phyloP scores from a whole-genome alignment of 768 basidiomycete species.

The Pholiota molesta region DNA sequence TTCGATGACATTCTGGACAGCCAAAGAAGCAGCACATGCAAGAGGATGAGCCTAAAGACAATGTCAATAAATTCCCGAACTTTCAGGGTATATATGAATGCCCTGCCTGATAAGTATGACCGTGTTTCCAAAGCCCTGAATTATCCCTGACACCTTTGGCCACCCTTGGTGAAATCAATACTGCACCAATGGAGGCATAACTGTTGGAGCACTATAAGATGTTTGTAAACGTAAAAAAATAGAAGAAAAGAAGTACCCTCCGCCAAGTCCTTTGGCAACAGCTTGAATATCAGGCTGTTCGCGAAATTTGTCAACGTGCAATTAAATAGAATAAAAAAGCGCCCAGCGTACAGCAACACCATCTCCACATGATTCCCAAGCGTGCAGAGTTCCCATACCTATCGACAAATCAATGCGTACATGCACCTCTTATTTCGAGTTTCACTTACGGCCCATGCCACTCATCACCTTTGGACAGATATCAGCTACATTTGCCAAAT shows the following conservation, averaged over 20 bases:
- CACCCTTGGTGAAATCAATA: constrained; percentile 74
- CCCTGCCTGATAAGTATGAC: constrained; percentile 80
- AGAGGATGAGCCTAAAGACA: constrained; percentile 65
- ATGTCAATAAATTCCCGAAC: background rate
- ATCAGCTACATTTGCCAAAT: background rate
- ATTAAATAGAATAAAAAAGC: background rate
- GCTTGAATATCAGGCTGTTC: constrained; percentile 81
- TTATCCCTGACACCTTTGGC: constrained; percentile 67
- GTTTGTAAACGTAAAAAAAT: background rate
- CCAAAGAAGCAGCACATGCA: constrained; percentile 78
- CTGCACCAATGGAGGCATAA: constrained; percentile 81
- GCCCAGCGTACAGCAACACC: constrained; percentile 49
- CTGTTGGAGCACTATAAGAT: constrained; percentile 36
- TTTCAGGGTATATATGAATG: background rate
- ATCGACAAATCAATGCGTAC: background rate
- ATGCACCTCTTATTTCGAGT: background rate
- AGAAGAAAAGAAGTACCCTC: constrained; percentile 56
- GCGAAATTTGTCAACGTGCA: constrained; percentile 4
- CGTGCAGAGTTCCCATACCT: constrained; percentile 89
- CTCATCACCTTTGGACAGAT: constrained; percentile 64
- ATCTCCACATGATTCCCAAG: constrained; percentile 85
- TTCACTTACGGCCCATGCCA: constrained; percentile 80
- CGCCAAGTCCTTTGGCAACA: constrained; percentile 88
- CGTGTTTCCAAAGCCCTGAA: constrained; percentile 81
- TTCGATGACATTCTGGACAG: constrained; percentile 75